Conservation (phyloP, 306 rosid genomes). For the Corylus heterophylla region DNA sequence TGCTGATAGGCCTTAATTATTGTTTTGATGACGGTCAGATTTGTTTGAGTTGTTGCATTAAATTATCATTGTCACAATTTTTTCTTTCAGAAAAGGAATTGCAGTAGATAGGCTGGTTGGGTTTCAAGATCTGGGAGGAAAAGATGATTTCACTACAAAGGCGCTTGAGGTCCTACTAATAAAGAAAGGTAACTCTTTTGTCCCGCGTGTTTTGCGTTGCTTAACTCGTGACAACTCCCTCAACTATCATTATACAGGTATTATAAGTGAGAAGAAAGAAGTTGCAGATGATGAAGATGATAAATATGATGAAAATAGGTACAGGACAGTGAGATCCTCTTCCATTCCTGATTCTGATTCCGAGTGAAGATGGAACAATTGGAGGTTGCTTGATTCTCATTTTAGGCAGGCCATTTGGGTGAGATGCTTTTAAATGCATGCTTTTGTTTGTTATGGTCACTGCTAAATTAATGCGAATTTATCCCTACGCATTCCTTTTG, state of each 20-base stretch:
- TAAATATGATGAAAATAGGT: conserved; percentile 43
- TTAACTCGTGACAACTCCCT: conserved; percentile 16
- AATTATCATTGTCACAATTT: conserved; percentile 5
- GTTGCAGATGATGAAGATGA: conserved; percentile 56
- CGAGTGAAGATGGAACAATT: conserved; percentile 40
- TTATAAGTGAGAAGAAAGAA: conserved; percentile 62
- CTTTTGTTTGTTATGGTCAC: not conserved
- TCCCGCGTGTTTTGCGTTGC: conserved; percentile 3
- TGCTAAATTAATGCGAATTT: too few species aligned
- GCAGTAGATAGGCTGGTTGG: conserved; percentile 86
- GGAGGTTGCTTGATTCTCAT: not conserved
- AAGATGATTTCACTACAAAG: conserved; percentile 75
- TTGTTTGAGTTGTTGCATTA: not conserved
- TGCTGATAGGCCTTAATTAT: conserved; percentile 6
- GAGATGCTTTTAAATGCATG: conserved; percentile 2
- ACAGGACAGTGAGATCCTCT: conserved; percentile 64
- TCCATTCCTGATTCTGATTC: conserved; percentile 62
- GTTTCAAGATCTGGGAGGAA: conserved; percentile 87
- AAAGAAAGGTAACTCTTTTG: conserved; percentile 69
- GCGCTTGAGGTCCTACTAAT: conserved; percentile 60
- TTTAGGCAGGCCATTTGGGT: not conserved
- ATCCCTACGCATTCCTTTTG: too few species aligned
- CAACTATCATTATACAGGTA: conserved; percentile 52
- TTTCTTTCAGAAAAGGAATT: conserved; percentile 68
- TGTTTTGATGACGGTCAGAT: not conserved